phyloP scores from a whole-genome alignment of 768 basidiomycete genomes.

The Hericium coralloides region DNA sequence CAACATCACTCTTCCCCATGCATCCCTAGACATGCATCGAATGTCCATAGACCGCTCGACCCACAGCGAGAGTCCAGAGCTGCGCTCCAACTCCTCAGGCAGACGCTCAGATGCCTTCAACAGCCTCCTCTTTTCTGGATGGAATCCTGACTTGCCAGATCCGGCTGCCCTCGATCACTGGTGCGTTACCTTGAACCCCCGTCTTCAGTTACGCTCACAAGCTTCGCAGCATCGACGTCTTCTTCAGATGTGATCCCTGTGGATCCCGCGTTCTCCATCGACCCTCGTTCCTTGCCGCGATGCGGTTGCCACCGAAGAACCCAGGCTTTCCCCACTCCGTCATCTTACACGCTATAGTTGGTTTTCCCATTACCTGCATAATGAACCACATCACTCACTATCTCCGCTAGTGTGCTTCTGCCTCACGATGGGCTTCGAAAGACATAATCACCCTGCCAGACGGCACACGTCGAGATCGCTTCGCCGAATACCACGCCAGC shows the following conservation, averaged over 20 bases:
- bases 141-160: slow-evolving; percentile 81
- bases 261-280: slow-evolving; percentile 78
- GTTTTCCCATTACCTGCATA: slow-evolving; percentile 10
- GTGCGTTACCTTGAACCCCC: slow-evolving; percentile 31
- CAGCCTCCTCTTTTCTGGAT: slow-evolving; percentile 66
- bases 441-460: slow-evolving; percentile 59
- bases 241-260: slow-evolving; percentile 85
- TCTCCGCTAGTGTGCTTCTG: slow-evolving; percentile 62
- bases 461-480: slow-evolving; percentile 72
- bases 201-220: neutral
- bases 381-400: slow-evolving; percentile 3
- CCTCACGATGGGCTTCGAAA: slow-evolving; percentile 75
- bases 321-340: slow-evolving; percentile 84
- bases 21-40: slow-evolving; percentile 16
- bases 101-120: slow-evolving; percentile 45
- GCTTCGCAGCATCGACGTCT: slow-evolving; percentile 62
- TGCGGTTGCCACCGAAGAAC: slow-evolving; percentile 74
- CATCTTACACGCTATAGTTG: slow-evolving; percentile 84
- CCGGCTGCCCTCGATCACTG: slow-evolving; percentile 66
- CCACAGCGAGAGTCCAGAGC: slow-evolving; percentile 13
- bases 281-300: slow-evolving; percentile 68
- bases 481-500: slow-evolving; percentile 80
- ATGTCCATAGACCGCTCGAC: slow-evolving; percentile 14
- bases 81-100: slow-evolving; percentile 17
- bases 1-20: slow-evolving; percentile 20